These are phyloP conservation scores for Globisporangium iwayamae DNA, from an alignment of 352 stramenopile species.

Conservation along the genomic window DNA sequence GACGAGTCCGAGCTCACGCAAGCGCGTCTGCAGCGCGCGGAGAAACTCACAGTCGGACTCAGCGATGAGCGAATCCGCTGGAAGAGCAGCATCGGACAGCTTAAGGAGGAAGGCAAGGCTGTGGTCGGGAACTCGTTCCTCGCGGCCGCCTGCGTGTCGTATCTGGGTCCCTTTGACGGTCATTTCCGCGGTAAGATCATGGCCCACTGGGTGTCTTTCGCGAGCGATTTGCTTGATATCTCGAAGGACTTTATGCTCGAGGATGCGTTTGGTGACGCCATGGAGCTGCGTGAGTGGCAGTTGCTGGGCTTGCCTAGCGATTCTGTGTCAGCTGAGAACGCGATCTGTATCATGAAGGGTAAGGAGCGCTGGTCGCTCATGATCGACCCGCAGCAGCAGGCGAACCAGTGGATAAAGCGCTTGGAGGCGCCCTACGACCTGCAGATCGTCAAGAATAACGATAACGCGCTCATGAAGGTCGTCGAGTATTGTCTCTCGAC, in stretches of 20 bases:
- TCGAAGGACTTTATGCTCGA: slow-evolving; percentile 54
- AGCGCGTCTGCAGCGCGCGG: slow-evolving; percentile 44
- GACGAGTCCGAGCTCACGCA: slow-evolving; percentile 63
- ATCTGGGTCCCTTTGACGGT: slow-evolving; percentile 65
- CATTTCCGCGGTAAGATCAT: slow-evolving; percentile 36
- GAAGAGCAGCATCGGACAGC: slow-evolving; percentile 57
- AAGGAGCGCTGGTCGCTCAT: slow-evolving; percentile 90
- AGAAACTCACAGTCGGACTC: slow-evolving; percentile 64
- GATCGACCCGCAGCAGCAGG: slow-evolving; percentile 93
- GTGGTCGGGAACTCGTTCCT: slow-evolving; percentile 66
- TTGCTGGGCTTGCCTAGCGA: slow-evolving; percentile 88
- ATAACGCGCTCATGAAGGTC: slow-evolving; percentile 33
- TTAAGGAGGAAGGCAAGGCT: slow-evolving; percentile 37
- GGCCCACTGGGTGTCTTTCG: slow-evolving; percentile 27
- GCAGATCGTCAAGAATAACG: slow-evolving; percentile 67
- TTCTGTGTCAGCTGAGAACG: slow-evolving; percentile 87
- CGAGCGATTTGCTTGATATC: slow-evolving; percentile 22
- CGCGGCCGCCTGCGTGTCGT: slow-evolving; percentile 52
- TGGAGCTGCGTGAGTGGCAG: slow-evolving; percentile 87
- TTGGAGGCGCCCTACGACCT: slow-evolving; percentile 67
- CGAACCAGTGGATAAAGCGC: slow-evolving; percentile 89
- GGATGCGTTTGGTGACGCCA: slow-evolving; percentile 70
- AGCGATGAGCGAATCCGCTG: slow-evolving; percentile 68
- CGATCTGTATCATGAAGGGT: slow-evolving; percentile 81
- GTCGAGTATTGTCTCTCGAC: slow-evolving; percentile 36